Evolutionary conservation across 768 basidiomycete genomes (phyloP).

Genomic region (Omphalotus guepiniiformis): DNA sequence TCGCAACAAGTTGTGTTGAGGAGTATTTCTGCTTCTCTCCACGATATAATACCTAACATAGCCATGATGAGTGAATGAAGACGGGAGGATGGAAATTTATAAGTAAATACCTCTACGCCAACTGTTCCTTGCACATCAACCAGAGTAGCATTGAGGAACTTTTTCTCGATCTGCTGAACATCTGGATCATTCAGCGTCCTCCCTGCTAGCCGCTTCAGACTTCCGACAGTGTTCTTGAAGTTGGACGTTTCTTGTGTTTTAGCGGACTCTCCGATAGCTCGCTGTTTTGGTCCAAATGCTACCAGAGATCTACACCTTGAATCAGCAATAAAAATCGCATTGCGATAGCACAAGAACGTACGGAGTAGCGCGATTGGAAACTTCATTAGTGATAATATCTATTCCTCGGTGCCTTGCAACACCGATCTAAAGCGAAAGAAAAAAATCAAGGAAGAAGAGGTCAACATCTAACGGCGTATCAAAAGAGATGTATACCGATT

Average conservation of each 20-base stretch:
- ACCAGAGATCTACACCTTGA: conserved; percentile 71
- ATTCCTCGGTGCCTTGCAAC: conserved; percentile 94
- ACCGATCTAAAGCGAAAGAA: conserved; percentile 60
- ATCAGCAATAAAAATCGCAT: conserved; percentile 1
- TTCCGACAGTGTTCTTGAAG: conserved; percentile 96
- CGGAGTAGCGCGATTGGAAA: conserved; percentile 96
- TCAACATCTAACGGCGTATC: conserved; percentile 3
- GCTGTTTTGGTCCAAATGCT: conserved; percentile 89
- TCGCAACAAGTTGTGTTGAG: conserved; percentile 86
- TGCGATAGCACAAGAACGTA: conserved; percentile 36
- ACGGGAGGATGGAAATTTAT: conserved; percentile 9
- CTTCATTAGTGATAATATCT: conserved; percentile 98
- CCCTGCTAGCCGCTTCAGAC: conserved; percentile 86
- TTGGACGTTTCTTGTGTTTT: conserved; percentile 98
- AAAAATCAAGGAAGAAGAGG: not conserved
- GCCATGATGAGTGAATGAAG: not conserved
- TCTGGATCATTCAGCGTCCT: conserved; percentile 78
- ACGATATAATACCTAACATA: conserved; percentile 75
- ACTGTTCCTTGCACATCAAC: conserved; percentile 82
- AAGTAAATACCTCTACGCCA: conserved; percentile 71
- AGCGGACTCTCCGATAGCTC: conserved; percentile 89
- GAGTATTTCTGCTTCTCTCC: conserved; percentile 79
- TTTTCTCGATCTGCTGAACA: conserved; percentile 79
- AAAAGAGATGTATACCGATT: conserved; percentile 36
- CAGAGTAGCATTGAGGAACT: conserved; percentile 84